phyloP scores from a whole-genome alignment of 192 early-diverging fungal species.

The Rhizoclosmatium sp. region DNA sequence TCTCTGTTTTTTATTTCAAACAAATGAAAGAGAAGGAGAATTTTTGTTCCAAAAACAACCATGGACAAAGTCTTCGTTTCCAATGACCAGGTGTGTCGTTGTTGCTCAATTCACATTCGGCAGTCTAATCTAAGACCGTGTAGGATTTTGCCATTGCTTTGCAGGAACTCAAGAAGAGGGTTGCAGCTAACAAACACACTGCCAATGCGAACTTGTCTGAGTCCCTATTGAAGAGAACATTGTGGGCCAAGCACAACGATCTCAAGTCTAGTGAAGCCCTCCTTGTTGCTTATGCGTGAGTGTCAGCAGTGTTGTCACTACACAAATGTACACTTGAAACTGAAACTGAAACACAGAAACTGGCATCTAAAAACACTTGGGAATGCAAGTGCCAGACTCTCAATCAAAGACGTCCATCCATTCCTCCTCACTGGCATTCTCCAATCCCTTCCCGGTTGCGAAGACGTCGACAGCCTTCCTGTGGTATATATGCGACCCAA shows the following conservation, averaged over 20 bases:
- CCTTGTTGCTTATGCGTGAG: neutral
- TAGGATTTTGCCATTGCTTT: neutral
- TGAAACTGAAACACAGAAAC: neutral
- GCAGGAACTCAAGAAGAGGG: neutral
- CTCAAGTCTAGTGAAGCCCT: neutral
- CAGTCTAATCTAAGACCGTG: neutral
- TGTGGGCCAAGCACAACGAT: conserved; percentile 35
- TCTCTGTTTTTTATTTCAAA: neutral
- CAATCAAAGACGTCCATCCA: conserved; percentile 4
- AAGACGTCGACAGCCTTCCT: conserved; percentile 8
- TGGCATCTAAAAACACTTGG: conserved; percentile 18
- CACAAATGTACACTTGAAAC: too few relatives aligned
- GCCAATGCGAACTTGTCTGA: neutral
- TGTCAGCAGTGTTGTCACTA: too few relatives aligned
- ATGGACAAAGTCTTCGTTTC: conserved; percentile 10
- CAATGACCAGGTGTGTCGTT: neutral
- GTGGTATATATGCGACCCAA: conserved; percentile 24
- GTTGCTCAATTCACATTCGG: too few relatives aligned
- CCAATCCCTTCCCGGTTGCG: neutral
- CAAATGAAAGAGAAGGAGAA: too few relatives aligned
- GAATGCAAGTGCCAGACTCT: neutral
- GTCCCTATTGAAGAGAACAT: conserved; percentile 8
- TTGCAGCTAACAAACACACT: neutral
- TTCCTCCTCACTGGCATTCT: conserved; percentile 27
- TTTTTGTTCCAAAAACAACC: too few relatives aligned